Evolutionary conservation across 176 grass and related monocot genomes (phyloP), one percentile per base, ranked within the genome.

Genomic region (Zoysia japonica): DNA sequence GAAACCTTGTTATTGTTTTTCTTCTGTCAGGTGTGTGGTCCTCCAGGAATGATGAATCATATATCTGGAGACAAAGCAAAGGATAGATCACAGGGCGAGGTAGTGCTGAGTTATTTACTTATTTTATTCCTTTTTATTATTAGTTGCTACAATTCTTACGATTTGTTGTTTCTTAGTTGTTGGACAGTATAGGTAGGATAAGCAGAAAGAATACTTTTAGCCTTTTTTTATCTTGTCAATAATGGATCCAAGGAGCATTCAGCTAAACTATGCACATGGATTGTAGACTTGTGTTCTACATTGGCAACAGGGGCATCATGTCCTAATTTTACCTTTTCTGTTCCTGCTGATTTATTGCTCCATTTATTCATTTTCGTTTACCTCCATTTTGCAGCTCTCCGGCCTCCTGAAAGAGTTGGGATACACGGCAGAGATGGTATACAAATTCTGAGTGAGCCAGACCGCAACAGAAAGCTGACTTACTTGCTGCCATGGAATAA

Each of bases 1-100:
- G 16, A 48, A 39, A 52, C 17, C 38, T 47, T 70, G 44, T 15
- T 2, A 20, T 85, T 47, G 9, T 75, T 72, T 85, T 86, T 16
- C 37, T 63, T 76, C 87, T 56, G 65, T 55, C 85, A 98, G 92
- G 92, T 98, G 56, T 98, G 95, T 84, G 95, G 92, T 45, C 95
- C 95, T 50, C 92, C 95, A 49, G 92, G 95, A 67, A 89, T 98
- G 95, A 98, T 98, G 95, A 87, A 89, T 56, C 95, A 98, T 78
- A 85, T 98, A 80, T 98, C 95, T 74, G 95, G 92, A 47, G 88
- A 91, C 36, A 94, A 94, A 82, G 95, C 92, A 47, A 85, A 93
- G 67, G 89, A 98, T 80, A 82, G 90, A 69, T 89, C 89, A 41
- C 95, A 98, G 88, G 95, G 92, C 79, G 89, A 94, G 92, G 95